phyloP scores from a whole-genome alignment of 257 asterid genomes.

The Gynochthodes officinalis region DNA sequence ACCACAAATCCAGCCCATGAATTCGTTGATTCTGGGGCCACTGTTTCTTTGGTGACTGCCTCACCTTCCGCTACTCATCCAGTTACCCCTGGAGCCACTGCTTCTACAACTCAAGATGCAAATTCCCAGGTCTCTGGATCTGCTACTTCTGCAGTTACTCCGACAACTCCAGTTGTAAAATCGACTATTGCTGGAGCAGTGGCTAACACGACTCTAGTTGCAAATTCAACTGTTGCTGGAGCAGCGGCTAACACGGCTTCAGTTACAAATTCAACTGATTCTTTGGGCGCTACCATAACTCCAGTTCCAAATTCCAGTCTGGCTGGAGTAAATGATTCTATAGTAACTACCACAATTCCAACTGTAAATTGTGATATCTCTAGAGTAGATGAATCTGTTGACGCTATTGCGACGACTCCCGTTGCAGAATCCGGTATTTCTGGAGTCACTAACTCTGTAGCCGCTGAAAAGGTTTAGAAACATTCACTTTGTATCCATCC shows the following conservation, averaged over 20 bases:
- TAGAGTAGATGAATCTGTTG: not conserved
- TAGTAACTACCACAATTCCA: conserved; percentile 1
- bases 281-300: not conserved
- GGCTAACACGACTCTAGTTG: not conserved
- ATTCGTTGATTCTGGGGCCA: conserved; percentile 13
- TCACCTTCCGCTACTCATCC: not conserved
- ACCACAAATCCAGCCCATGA: not conserved
- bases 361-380: not conserved
- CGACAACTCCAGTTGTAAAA: too few relatives aligned
- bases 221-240: not conserved
- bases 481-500: not conserved
- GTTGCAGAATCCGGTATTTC: not conserved
- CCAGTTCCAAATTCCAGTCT: conserved; percentile 4
- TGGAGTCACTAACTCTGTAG: not conserved
- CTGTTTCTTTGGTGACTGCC: not conserved
- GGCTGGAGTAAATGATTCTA: conserved; percentile 1
- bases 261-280: not conserved
- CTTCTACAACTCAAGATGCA: not conserved
- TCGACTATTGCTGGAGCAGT: not conserved
- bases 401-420: not conserved
- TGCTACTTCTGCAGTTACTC: not conserved
- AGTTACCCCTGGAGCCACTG: conserved; percentile 1
- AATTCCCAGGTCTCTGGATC: conserved; percentile 15
- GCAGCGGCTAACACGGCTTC: not conserved
- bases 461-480: not conserved